Conservation (phyloP, 345 rosid species). For the Mallotus nudiflorus region DNA sequence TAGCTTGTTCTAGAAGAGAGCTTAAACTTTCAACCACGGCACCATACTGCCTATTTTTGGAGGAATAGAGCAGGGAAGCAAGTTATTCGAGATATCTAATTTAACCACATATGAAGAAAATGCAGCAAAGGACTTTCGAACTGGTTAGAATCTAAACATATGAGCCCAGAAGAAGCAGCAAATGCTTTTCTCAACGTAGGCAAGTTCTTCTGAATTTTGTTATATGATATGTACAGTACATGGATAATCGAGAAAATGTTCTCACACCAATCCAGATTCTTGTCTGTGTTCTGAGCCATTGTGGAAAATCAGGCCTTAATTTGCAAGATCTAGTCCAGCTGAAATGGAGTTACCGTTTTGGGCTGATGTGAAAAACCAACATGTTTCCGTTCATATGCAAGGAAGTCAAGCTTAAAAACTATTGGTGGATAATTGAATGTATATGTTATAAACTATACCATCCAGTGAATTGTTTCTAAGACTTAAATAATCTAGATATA, state of each 20-base stretch:
- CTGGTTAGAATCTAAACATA: slow-evolving; percentile 6
- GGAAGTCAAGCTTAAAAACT: neutral
- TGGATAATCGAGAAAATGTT: too few species aligned
- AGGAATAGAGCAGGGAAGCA: neutral
- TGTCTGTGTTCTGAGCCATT: neutral
- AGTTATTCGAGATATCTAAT: slow-evolving; percentile 4
- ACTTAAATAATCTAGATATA: too few species aligned
- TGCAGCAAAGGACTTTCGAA: slow-evolving; percentile 7
- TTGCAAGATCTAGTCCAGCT: neutral
- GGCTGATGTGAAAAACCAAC: neutral
- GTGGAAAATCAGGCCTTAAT: neutral
- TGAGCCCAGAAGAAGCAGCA: neutral
- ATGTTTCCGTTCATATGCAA: neutral
- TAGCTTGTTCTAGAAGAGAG: neutral
- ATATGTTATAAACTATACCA: slow-evolving; percentile 14
- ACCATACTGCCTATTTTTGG: slow-evolving; percentile 2
- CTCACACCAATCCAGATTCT: too few species aligned
- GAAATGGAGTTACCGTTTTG: neutral
- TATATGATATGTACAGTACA: slow-evolving; percentile 1
- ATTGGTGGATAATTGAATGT: slow-evolving; percentile 1
- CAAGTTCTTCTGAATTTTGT: neutral
- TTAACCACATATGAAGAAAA: neutral
- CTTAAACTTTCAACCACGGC: slow-evolving; percentile 2
- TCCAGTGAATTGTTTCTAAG: slow-evolving; percentile 18
- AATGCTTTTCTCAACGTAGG: neutral